Conservation (phyloP, 345 rosid genomes). For the Xanthoceras sorbifolium region DNA sequence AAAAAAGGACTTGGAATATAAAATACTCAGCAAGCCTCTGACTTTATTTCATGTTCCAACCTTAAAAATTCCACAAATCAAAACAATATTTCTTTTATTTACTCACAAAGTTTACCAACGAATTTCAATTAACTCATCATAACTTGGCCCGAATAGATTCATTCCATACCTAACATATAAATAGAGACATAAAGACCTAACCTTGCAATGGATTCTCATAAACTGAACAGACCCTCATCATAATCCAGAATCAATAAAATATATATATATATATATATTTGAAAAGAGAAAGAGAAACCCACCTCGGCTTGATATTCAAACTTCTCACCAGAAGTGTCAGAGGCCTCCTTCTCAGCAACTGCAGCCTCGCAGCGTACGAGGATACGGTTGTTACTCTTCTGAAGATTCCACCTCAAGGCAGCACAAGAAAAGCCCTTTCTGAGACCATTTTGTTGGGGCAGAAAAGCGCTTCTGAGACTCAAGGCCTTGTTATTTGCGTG, state of each 20-base stretch:
- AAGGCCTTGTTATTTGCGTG: conserved; percentile 37
- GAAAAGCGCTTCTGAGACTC: conserved; percentile 43
- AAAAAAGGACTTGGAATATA: neutral
- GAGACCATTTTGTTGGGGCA: conserved; percentile 43
- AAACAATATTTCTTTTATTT: neutral
- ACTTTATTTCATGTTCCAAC: neutral
- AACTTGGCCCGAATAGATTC: neutral
- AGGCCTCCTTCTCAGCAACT: conserved; percentile 84
- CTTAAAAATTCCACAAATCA: neutral
- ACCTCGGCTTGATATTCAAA: conserved; percentile 99
- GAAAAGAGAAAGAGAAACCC: conserved; percentile 28
- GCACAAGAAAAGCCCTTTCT: conserved; percentile 47
- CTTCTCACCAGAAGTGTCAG: conserved; percentile 81
- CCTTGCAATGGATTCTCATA: neutral
- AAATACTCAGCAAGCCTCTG: neutral
- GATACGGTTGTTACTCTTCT: conserved; percentile 50
- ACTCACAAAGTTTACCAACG: neutral
- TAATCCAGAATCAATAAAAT: neutral
- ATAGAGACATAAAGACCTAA: neutral
- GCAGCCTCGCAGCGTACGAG: conserved; percentile 69
- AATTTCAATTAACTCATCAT: neutral
- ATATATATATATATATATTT: neutral
- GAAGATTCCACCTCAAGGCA: conserved; percentile 62
- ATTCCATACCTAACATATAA: neutral
- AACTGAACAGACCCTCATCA: neutral